Evolutionary conservation across 208 protist species (phyloP), one percentile per base, ranked within the genome.

Genomic region (Endotrypanum monterogeii): DNA sequence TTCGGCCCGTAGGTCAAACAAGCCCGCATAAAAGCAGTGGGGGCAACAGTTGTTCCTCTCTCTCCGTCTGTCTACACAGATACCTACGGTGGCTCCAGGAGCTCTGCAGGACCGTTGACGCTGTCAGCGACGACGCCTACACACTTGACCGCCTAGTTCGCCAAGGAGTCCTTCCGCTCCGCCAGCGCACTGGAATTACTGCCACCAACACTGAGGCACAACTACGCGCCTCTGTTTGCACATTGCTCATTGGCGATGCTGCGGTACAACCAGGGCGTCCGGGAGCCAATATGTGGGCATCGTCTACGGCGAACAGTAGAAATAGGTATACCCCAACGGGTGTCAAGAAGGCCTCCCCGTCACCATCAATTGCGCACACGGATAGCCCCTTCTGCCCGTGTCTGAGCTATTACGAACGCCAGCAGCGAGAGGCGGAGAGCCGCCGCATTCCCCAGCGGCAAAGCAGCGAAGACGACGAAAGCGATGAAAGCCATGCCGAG

Each of bases 81-180:
- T 81, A 69, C 54, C 76, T 76, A 3, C 46, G 50, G n/a, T 81
- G 76, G 71, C 51, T 81, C n/a, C 16, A 54, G 57, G 65, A 76
- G 67, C 65, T 81, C 32, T 71, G 76, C 39, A 23, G 50, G 28
- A 76, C 52, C 65, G 46, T 58, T 16, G 76, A 76, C 51, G 51
- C 66, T 57, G 66, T 71, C 35, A 72, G 76, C 71, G 71, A 81
- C 41, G 71, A 81, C 67, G 76, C 76, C 63, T 81, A 81, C 71
- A 76, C 46, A 16, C 71, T 81, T 1, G 76, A 76, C 50, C 71
- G 76, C 28, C 66, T 81, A 30, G 39, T 66, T 18, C 39, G 63
- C 12, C 71, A 81, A 63, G 70, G 76, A 23, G 62, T 73, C 1
- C 30, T 76, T 30, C 76, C 71, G 14, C 76, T 81, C 2, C 71